phyloP scores from a whole-genome alignment of 306 rosid species.

The Quercus glauca region DNA sequence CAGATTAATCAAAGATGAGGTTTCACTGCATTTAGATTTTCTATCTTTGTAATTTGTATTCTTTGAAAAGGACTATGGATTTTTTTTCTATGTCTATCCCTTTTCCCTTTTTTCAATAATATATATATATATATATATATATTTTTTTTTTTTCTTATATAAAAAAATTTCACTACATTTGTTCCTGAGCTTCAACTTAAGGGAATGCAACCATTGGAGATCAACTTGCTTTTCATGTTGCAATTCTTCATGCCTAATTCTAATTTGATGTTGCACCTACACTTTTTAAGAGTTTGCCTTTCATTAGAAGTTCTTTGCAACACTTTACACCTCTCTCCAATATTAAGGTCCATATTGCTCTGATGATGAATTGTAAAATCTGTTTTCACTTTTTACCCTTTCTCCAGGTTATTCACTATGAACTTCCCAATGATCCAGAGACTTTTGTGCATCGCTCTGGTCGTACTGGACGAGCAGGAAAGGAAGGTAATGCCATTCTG shows the following conservation, averaged over 20 bases:
- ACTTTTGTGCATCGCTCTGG: slow-evolving; percentile 99
- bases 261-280: slow-evolving; percentile 1
- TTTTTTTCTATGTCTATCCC: too few relatives aligned
- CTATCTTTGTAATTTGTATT: too few relatives aligned
- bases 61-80: too few relatives aligned
- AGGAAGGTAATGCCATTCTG: slow-evolving; percentile 77
- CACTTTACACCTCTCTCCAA: slow-evolving; percentile 2
- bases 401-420: slow-evolving; percentile 88
- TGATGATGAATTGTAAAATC: slow-evolving; percentile 1
- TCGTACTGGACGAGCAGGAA: slow-evolving; percentile 99
- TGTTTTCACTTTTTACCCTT: slow-evolving; percentile 4
- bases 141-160: too few relatives aligned
- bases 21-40: too few relatives aligned
- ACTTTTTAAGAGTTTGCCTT: slow-evolving; percentile 19
- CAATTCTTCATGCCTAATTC: slow-evolving; percentile 9
- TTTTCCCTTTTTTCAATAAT: too few relatives aligned
- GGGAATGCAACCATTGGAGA: background rate
- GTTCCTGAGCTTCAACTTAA: too few relatives aligned
- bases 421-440: slow-evolving; percentile 99
- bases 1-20: too few relatives aligned
- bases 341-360: slow-evolving; percentile 14
- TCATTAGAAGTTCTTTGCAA: slow-evolving; percentile 10
- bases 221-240: background rate
- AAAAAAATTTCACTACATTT: too few relatives aligned
- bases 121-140: too few relatives aligned